Base-by-base conservation (phyloP, 768 basidiomycete species). In the Suillus weaverae region DNA sequence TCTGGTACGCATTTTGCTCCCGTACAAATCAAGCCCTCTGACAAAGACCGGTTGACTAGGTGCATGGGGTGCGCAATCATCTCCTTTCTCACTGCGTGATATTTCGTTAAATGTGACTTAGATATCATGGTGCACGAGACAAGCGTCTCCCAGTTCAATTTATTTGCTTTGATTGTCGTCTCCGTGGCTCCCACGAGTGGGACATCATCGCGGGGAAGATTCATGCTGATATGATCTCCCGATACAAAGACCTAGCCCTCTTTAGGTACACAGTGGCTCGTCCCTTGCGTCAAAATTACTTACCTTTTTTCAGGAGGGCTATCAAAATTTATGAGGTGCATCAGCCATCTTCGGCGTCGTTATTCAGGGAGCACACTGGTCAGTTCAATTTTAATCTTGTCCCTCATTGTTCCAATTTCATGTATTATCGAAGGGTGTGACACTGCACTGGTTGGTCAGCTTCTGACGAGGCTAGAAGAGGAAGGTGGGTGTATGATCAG, bases 141-240 rank as follows among this genome's bases (percentile, higher is more conserved):
- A 67, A 72, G 32, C 84, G 87, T 14, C 77, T 93, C 50, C 91
- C 90, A 2, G 62, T 73, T 0, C 78, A 81, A 64, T 93, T 91
- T 67, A 70, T 83, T 35, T 94, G 92, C 76, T 89, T 93, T 74
- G 87, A 90, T 68, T 94, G 92, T 73, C 87, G 90, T 39, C 80
- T 90, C 54, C 84, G 81, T 57, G 83, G 81, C 14, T 90, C 91
- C 68, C 75, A 81, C 44, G 86, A 86, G 64, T 92, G 90, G 89
- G 85, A 88, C 53, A 78, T 92, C 20, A 88, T 92, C 69, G 83
- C 85, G 63, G 77, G 81, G 44, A 82, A 84, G 66, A 72, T 86
- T 41, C 87, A 88, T 69, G 73, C 74, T 13, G 77, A 79, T 62
- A 85, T 91, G 76, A 78, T 90, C 35, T 80, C 82, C 11, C 87